Conservation (phyloP, 441 rosid species). For the Gossypium trilobum region DNA sequence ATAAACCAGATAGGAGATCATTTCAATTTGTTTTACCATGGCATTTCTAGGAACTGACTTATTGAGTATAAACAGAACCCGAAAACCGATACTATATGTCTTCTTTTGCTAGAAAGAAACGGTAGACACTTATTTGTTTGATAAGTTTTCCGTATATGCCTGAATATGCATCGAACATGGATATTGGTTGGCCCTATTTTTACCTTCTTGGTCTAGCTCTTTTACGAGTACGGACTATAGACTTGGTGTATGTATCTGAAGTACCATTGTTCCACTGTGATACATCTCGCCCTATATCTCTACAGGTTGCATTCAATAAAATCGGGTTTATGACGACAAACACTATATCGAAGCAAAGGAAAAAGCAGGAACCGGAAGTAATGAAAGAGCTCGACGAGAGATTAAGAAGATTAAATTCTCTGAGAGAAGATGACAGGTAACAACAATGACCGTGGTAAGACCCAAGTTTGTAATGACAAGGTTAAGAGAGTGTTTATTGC, state of each 20-base stretch:
- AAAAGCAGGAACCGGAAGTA: conserved; percentile 93
- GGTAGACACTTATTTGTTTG: no score
- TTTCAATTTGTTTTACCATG: no score
- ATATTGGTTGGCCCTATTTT: background rate
- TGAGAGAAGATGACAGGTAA: conserved; percentile 40
- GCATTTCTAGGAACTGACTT: no score
- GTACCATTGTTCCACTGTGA: background rate
- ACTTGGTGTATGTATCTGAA: background rate
- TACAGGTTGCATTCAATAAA: conserved; percentile 87
- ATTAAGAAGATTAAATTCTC: conserved; percentile 67
- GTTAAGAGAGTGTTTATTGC: background rate
- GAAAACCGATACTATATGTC: no score
- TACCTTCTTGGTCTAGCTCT: background rate
- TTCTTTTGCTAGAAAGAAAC: no score
- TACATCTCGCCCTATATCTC: background rate
- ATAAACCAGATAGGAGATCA: no score
- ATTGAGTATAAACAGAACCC: no score
- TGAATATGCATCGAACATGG: no score
- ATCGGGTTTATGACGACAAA: conserved; percentile 78
- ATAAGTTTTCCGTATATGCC: no score
- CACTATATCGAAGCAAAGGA: conserved; percentile 84
- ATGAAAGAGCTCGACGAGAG: conserved; percentile 97
- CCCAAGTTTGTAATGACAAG: background rate
- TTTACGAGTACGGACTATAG: background rate
- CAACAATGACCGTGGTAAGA: background rate